Conservation (phyloP, 768 basidiomycete genomes). For the Clitopilus passeckerianus region DNA sequence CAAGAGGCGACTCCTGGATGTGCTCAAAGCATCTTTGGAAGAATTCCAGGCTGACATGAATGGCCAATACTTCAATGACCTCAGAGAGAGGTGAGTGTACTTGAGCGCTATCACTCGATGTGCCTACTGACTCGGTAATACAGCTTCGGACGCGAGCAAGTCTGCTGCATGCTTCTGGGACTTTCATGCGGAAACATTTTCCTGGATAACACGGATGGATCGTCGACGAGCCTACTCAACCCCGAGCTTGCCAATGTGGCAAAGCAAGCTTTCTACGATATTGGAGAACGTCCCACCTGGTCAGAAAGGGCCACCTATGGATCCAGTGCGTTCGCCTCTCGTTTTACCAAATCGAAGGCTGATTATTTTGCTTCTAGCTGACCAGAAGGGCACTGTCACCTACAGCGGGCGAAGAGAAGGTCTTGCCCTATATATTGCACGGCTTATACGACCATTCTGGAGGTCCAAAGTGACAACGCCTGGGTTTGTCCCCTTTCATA, state of each 20-base stretch:
- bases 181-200: constrained; percentile 84
- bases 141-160: constrained; percentile 90
- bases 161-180: constrained; percentile 87
- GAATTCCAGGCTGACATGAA: constrained; percentile 73
- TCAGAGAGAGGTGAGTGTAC: constrained; percentile 64
- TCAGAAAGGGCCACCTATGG: constrained; percentile 73
- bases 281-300: constrained; percentile 82
- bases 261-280: constrained; percentile 85
- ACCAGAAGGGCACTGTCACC: constrained; percentile 65
- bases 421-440: constrained; percentile 79
- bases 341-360: neutral
- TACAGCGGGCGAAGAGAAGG: constrained; percentile 91
- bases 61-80: constrained; percentile 75
- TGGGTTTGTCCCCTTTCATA: constrained; percentile 35
- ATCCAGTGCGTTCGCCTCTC: constrained; percentile 41
- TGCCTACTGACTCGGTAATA: constrained; percentile 1
- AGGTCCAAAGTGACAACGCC: constrained; percentile 66
- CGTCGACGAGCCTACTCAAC: constrained; percentile 42
- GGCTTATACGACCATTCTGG: constrained; percentile 87
- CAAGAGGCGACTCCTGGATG: constrained; percentile 83
- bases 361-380: constrained; percentile 31
- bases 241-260: constrained; percentile 66
- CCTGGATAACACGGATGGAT: constrained; percentile 53
- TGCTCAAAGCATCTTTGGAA: constrained; percentile 77
- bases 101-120: neutral